Evolutionary conservation across 768 basidiomycete species (phyloP), one percentile per base, ranked within the genome.

Genomic region (Russula griseocarnosa): DNA sequence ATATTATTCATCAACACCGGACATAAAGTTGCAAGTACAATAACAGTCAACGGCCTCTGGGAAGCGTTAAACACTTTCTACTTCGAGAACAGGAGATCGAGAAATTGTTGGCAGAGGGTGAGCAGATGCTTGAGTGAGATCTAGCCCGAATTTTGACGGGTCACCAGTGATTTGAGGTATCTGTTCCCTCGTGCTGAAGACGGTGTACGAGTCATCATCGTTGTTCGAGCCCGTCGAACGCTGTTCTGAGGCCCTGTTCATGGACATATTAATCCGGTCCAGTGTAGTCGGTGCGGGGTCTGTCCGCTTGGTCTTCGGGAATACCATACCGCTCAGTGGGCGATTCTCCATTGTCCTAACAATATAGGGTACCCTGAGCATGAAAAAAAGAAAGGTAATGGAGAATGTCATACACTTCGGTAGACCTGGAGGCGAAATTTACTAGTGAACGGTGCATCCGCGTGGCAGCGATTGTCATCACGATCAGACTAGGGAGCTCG

Each of bases 361-460:
- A 2, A 36, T 0, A 54, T 36, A 3, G 10, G n/a, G 13, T 34
- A 16, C n/a, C 9, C 13, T 54, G 22, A 54, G 53, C 22, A 3
- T 7, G 5, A 11, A 14, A 38, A n/a, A 16, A 54, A 5, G n/a
- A 5, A 3, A 10, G 22, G 34, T 11, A 54, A 5, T 1, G 14
- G 13, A 36, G n/a, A 49, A 20, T 6, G 53, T 40, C 34, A 14
- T 56, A 56, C 55, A 22, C 8, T 13, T 42, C 55, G 18, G 26
- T 18, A 2, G 53, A 7, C 49, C 26, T 26, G 14, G 14, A 14
- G 22, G 13, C 55, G 9, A 56, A 56, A 9, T 28, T 26, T n/a
- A 30, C 55, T 6, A 56, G 40, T 13, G 55, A 42, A 26, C 55
- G 55, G 26, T 56, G 38, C 49, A 50, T 50, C 14, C 49, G 49